phyloP scores from a whole-genome alignment of 257 asterid genomes.

The Solanum corneliomulleri region DNA sequence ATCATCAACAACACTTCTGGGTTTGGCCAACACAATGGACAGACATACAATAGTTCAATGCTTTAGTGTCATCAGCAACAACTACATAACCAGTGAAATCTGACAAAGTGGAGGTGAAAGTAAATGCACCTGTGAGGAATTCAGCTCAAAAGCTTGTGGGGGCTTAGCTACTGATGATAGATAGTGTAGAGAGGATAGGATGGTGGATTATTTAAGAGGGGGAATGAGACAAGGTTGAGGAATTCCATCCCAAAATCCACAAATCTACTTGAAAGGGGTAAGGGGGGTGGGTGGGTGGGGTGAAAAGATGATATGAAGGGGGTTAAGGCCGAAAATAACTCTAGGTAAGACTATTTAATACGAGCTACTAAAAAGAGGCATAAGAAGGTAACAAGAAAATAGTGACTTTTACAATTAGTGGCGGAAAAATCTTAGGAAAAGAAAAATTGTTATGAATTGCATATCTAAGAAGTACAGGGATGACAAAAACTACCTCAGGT shows the following conservation, averaged over 20 bases:
- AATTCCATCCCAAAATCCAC: not conserved
- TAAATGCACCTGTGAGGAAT: not conserved
- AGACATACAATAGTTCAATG: not conserved
- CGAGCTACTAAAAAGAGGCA: not conserved
- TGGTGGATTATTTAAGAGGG: not conserved
- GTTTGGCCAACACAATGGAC: not conserved
- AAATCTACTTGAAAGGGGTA: not conserved
- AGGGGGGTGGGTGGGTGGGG: too few species aligned
- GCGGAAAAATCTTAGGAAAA: not conserved
- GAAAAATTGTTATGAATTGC: not conserved
- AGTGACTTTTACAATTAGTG: not conserved
- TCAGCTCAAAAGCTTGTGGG: not conserved
- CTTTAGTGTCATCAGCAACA: not conserved
- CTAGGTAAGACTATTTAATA: not conserved
- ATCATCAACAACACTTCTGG: not conserved
- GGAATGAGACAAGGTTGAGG: not conserved
- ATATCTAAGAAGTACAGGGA: not conserved
- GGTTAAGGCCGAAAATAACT: not conserved
- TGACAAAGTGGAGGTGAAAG: not conserved
- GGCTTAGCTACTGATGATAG: not conserved
- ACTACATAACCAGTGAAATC: not conserved
- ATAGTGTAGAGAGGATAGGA: not conserved
- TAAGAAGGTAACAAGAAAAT: not conserved
- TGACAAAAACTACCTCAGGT: not conserved
- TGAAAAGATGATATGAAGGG: not conserved